Conservation (phyloP, 305 asterid species). For the Fraxinus floribunda region DNA sequence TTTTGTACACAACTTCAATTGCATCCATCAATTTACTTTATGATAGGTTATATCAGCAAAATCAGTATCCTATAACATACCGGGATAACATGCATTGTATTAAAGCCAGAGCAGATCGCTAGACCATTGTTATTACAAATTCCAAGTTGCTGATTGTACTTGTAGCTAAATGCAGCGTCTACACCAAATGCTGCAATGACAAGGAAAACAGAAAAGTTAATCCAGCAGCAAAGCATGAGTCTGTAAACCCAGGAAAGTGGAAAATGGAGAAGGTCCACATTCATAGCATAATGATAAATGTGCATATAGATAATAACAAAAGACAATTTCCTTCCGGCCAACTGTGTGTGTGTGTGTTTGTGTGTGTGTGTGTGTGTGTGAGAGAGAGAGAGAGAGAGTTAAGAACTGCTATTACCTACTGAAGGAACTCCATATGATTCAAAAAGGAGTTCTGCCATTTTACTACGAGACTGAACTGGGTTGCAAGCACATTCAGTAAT, state of each 20-base stretch:
- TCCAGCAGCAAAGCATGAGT: slow-evolving; percentile 24
- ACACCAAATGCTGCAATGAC: slow-evolving; percentile 80
- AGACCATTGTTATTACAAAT: slow-evolving; percentile 73
- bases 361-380: background rate
- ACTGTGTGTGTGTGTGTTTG: background rate
- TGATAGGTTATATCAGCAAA: slow-evolving; percentile 23
- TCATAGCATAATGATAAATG: background rate
- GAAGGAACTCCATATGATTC: slow-evolving; percentile 98
- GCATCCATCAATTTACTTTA: slow-evolving; percentile 10
- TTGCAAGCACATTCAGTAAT: slow-evolving; percentile 96
- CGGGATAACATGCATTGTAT: slow-evolving; percentile 91
- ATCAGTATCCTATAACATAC: slow-evolving; percentile 45
- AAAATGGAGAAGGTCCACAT: background rate
- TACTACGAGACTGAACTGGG: slow-evolving; percentile 92
- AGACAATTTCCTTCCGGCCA: background rate
- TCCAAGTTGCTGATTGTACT: slow-evolving; percentile 79
- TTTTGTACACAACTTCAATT: slow-evolving; percentile 9
- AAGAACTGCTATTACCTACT: slow-evolving; percentile 51
- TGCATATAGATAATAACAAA: background rate
- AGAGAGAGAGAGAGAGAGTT: slow-evolving; percentile 8
- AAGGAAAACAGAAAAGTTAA: slow-evolving; percentile 18
- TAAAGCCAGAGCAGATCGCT: slow-evolving; percentile 87
- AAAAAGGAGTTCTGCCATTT: slow-evolving; percentile 97
- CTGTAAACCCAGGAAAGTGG: slow-evolving; percentile 15
- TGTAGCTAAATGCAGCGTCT: slow-evolving; percentile 94